These are phyloP conservation scores for Aureobasidium sp. DNA, from an alignment of 2,329 filamentous ascomycete genomes.

Conservation along the genomic window DNA sequence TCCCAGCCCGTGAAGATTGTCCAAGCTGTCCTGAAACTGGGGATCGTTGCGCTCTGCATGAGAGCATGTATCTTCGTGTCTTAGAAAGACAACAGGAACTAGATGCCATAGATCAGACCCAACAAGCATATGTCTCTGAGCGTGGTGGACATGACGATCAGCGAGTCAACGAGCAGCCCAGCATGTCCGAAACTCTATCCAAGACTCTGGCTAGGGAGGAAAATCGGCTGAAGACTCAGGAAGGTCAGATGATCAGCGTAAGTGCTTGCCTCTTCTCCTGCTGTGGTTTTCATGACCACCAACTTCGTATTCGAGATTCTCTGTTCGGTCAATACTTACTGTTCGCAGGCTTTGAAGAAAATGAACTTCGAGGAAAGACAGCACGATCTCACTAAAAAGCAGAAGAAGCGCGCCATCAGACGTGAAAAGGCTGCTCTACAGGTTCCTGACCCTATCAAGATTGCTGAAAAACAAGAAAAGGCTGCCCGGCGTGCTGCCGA, in stretches of 20 bases:
- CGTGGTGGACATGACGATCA: neutral
- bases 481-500: neutral
- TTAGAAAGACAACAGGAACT: neutral
- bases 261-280: neutral
- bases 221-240: neutral
- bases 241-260: neutral
- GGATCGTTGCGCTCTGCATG: neutral
- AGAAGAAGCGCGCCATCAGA: neutral
- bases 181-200: neutral
- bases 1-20: constrained; percentile 4
- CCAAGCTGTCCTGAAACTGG: neutral
- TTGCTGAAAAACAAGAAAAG: neutral
- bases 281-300: neutral
- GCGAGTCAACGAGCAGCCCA: neutral
- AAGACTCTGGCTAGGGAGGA: neutral
- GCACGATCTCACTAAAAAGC: neutral
- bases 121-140: neutral
- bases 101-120: neutral
- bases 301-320: neutral
- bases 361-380: neutral
- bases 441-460: neutral
- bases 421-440: neutral
- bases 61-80: neutral
- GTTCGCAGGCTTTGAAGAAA: neutral
- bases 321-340: neutral